Conservation (phyloP, 1,284 basidiomycete genomes). For the Ganoderma boninense region DNA sequence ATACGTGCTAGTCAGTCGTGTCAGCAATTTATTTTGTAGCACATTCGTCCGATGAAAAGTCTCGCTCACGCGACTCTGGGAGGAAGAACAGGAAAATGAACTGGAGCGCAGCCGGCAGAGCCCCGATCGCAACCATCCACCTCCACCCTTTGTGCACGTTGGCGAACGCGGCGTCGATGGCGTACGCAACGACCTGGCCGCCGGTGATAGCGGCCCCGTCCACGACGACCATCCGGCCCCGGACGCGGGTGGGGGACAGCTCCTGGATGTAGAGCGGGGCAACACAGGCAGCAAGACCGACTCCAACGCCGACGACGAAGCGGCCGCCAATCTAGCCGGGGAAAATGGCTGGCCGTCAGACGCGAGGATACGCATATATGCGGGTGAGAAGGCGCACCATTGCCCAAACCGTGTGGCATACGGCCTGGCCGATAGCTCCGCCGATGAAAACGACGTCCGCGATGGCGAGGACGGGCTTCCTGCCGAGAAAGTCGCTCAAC, state of each 20-base stretch:
- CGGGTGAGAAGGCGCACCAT: slow-evolving; percentile 59
- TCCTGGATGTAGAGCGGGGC: slow-evolving; percentile 88
- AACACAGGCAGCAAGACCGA: slow-evolving; percentile 78
- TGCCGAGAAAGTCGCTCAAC: slow-evolving; percentile 77
- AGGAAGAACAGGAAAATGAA: slow-evolving; percentile 68
- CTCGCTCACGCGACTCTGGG: slow-evolving; percentile 76
- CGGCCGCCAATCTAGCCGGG: slow-evolving; percentile 68
- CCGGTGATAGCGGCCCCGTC: slow-evolving; percentile 72
- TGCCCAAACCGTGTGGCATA: slow-evolving; percentile 72
- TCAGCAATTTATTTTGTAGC: neutral
- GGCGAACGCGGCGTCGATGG: slow-evolving; percentile 78
- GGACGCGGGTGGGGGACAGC: slow-evolving; percentile 77
- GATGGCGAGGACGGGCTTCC: slow-evolving; percentile 70
- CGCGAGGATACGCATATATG: neutral
- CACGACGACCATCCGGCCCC: slow-evolving; percentile 80
- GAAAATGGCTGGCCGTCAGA: neutral
- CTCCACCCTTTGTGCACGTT: slow-evolving; percentile 75
- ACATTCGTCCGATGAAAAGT: neutral
- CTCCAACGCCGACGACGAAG: slow-evolving; percentile 76
- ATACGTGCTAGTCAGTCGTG: slow-evolving; percentile 65
- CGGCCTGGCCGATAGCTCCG: slow-evolving; percentile 76
- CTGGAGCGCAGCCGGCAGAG: slow-evolving; percentile 74
- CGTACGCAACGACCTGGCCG: slow-evolving; percentile 83
- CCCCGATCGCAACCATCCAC: slow-evolving; percentile 85
- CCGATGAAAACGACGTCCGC: slow-evolving; percentile 82